Conservation (phyloP, 768 basidiomycete genomes). For the Calocybe indica region DNA sequence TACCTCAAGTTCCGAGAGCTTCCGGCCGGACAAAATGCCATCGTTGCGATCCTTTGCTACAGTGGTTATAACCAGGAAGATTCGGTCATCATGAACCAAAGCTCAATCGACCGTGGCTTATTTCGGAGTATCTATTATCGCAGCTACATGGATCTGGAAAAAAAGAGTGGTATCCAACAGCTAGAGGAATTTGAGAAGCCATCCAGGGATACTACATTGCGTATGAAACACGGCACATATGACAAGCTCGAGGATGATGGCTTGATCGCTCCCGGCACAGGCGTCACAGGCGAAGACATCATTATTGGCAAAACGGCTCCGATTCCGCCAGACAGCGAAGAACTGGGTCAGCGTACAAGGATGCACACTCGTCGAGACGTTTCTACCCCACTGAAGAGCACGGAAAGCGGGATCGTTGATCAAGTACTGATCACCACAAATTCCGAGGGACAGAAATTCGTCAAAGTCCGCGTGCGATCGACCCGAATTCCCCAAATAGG, state of each 20-base stretch:
- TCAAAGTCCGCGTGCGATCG: slow-evolving; percentile 94
- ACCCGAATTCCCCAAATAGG: slow-evolving; percentile 97
- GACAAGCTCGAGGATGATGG: slow-evolving; percentile 98
- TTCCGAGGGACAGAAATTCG: slow-evolving; percentile 93
- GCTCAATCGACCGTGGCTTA: slow-evolving; percentile 94
- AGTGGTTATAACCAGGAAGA: slow-evolving; percentile 99
- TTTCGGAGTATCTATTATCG: slow-evolving; percentile 99
- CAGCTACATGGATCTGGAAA: slow-evolving; percentile 97
- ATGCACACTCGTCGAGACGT: slow-evolving; percentile 93
- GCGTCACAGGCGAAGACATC: slow-evolving; percentile 95
- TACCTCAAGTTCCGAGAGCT: slow-evolving; percentile 98
- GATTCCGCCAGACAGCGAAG: slow-evolving; percentile 93
- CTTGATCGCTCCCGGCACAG: slow-evolving; percentile 91
- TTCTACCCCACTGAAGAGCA: slow-evolving; percentile 95
- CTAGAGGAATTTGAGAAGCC: slow-evolving; percentile 98
- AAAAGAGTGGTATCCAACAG: slow-evolving; percentile 88
- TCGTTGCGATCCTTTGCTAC: slow-evolving; percentile 97
- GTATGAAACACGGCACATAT: slow-evolving; percentile 98
- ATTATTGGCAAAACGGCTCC: slow-evolving; percentile 99
- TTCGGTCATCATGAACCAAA: slow-evolving; percentile 99
- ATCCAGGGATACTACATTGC: slow-evolving; percentile 83
- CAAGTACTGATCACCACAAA: slow-evolving; percentile 97
- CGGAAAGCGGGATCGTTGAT: slow-evolving; percentile 96
- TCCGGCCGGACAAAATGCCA: slow-evolving; percentile 98
- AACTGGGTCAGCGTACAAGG: slow-evolving; percentile 92